phyloP scores from a whole-genome alignment of 805 yeast species.

The Crinitomyces ghanaensis region DNA sequence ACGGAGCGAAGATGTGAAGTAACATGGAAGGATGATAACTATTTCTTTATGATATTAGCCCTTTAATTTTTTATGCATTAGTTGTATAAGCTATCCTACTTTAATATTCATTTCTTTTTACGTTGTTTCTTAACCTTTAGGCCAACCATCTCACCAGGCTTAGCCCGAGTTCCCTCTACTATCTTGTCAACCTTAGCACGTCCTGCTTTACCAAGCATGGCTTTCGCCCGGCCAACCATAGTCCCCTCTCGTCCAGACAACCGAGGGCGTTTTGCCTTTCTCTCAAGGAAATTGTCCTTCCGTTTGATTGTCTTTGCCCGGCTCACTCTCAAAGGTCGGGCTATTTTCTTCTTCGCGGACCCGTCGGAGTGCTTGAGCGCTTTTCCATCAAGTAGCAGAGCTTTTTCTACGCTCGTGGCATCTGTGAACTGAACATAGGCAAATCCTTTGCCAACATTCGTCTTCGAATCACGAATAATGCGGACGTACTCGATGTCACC shows the following conservation, averaged over 20 bases:
- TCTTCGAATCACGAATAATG: constrained; percentile 81
- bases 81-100: no score
- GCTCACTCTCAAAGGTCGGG: constrained; percentile 67
- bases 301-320: constrained; percentile 43
- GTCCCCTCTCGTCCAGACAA: constrained; percentile 62
- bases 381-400: constrained; percentile 65
- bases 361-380: constrained; percentile 31
- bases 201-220: constrained; percentile 69
- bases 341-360: no score
- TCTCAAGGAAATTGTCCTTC: constrained; percentile 9
- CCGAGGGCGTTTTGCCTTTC: constrained; percentile 20
- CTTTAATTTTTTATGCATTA: no score
- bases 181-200: constrained; percentile 45
- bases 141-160: constrained; percentile 54
- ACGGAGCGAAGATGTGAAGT: no score
- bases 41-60: no score
- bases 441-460: constrained; percentile 94
- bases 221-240: constrained; percentile 66
- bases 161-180: constrained; percentile 71
- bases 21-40: no score
- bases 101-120: no score
- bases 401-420: constrained; percentile 62
- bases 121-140: no score
- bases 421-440: constrained; percentile 82
- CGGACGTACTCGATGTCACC: constrained; percentile 82